A percentile compares a stretch with the other conserved stretches of the same genome.
Evolutionary conservation across 2,329 filamentous ascomycete genomes (phyloP).

Genomic region (Sporothrix protearum): DNA sequence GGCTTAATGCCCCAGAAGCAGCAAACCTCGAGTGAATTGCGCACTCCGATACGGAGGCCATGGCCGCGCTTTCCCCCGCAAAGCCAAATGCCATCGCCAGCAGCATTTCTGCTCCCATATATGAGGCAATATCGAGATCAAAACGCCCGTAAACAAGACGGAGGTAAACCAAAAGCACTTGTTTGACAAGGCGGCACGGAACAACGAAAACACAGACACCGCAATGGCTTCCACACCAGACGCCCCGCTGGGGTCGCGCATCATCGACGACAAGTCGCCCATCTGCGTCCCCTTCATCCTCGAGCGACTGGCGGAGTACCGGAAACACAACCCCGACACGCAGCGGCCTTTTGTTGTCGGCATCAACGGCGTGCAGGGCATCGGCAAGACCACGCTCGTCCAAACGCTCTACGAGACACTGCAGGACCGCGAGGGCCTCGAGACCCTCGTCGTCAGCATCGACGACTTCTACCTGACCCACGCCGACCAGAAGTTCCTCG

Average conservation of each 20-base stretch:
- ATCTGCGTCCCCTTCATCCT: constrained; percentile 75
- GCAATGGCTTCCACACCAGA: constrained; percentile 31
- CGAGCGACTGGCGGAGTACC: constrained; percentile 43
- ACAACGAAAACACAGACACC: background rate
- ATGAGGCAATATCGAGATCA: background rate
- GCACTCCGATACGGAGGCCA: constrained; percentile 9
- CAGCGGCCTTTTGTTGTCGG: constrained; percentile 74
- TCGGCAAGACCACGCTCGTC: constrained; percentile 88
- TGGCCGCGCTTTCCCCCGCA: background rate
- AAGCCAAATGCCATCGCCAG: background rate
- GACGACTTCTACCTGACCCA: constrained; percentile 87
- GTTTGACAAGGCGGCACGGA: background rate
- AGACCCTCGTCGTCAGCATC: constrained; percentile 71
- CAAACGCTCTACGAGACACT: constrained; percentile 61
- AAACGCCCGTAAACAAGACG: background rate
- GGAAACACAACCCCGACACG: background rate
- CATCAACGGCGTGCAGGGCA: constrained; percentile 86
- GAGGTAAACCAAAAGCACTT: background rate
- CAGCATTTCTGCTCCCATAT: background rate
- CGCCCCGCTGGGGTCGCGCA: constrained; percentile 37
- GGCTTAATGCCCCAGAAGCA: background rate
- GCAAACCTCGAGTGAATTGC: background rate
- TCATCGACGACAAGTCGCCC: constrained; percentile 73
- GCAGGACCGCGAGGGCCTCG: constrained; percentile 52
- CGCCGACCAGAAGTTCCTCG: constrained; percentile 62